These are phyloP conservation scores for Colletotrichum horii DNA, from an alignment of 2,329 filamentous ascomycete genomes.

Conservation along the genomic window DNA sequence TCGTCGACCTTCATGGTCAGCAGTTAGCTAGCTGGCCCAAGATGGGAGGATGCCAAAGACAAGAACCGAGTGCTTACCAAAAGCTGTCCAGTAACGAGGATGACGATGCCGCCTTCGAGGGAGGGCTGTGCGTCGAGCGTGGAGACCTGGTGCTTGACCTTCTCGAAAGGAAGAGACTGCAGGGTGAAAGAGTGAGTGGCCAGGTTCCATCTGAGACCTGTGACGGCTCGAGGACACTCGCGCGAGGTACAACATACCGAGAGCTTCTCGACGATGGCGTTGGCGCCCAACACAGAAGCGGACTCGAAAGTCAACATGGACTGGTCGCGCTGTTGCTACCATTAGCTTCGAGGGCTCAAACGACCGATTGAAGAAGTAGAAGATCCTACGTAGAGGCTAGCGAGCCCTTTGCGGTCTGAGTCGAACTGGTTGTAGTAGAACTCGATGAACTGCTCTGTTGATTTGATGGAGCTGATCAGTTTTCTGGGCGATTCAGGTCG, in stretches of 20 bases:
- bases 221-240: neutral
- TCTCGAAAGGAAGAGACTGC: conserved; percentile 72
- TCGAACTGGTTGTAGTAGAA: conserved; percentile 95
- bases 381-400: conserved; percentile 77
- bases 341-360: neutral
- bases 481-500: neutral
- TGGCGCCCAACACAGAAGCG: conserved; percentile 65
- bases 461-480: neutral
- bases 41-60: neutral
- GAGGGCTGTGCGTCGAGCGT: conserved; percentile 87
- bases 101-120: conserved; percentile 73
- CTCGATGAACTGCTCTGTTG: conserved; percentile 80
- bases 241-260: conserved; percentile 56
- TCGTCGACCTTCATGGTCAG: conserved; percentile 76
- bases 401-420: conserved; percentile 67
- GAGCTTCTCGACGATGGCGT: conserved; percentile 80
- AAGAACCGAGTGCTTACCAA: conserved; percentile 61
- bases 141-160: conserved; percentile 78
- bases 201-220: neutral
- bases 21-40: neutral
- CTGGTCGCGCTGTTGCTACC: conserved; percentile 64
- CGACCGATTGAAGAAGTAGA: neutral
- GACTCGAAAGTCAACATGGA: conserved; percentile 97
- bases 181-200: neutral
- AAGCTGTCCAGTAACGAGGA: conserved; percentile 87